Evolutionary conservation across 306 rosid species (phyloP).

Genomic region (Sophora flavescens): DNA sequence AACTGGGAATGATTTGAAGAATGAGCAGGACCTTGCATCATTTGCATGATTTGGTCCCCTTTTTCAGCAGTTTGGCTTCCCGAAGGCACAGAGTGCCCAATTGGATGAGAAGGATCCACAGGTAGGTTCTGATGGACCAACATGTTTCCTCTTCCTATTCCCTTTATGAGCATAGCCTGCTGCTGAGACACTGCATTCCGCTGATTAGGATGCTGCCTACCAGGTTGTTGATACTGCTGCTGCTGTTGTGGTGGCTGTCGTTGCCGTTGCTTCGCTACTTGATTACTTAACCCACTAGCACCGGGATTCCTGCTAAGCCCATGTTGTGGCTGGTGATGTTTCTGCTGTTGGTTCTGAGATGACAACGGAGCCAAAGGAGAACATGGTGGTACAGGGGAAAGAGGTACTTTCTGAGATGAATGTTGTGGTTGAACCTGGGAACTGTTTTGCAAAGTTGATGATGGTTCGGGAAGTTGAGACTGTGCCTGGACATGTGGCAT

Average conservation of each 20-base stretch:
- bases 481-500: slow-evolving; percentile 68
- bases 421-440: slow-evolving; percentile 68
- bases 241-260: slow-evolving; percentile 67
- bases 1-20: slow-evolving; percentile 68
- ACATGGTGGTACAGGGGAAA: slow-evolving; percentile 61
- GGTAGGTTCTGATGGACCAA: slow-evolving; percentile 64
- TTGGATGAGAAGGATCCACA: slow-evolving; percentile 67
- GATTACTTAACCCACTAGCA: slow-evolving; percentile 65
- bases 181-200: slow-evolving; percentile 69
- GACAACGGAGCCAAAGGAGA: slow-evolving; percentile 67
- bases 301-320: slow-evolving; percentile 65
- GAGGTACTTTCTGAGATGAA: slow-evolving; percentile 62
- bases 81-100: slow-evolving; percentile 66
- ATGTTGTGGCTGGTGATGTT: slow-evolving; percentile 70
- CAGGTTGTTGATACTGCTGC: slow-evolving; percentile 70
- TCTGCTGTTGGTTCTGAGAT: slow-evolving; percentile 77
- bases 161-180: slow-evolving; percentile 73
- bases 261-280: slow-evolving; percentile 71
- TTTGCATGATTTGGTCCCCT: slow-evolving; percentile 72
- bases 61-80: slow-evolving; percentile 75
- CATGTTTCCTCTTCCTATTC: slow-evolving; percentile 72
- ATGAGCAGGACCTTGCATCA: slow-evolving; percentile 68
- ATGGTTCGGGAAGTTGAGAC: slow-evolving; percentile 68
- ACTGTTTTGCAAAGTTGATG: slow-evolving; percentile 62
- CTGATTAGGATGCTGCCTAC: slow-evolving; percentile 83